Evolutionary conservation across 768 basidiomycete species (phyloP).

Genomic region (Lactarius tabidus): DNA sequence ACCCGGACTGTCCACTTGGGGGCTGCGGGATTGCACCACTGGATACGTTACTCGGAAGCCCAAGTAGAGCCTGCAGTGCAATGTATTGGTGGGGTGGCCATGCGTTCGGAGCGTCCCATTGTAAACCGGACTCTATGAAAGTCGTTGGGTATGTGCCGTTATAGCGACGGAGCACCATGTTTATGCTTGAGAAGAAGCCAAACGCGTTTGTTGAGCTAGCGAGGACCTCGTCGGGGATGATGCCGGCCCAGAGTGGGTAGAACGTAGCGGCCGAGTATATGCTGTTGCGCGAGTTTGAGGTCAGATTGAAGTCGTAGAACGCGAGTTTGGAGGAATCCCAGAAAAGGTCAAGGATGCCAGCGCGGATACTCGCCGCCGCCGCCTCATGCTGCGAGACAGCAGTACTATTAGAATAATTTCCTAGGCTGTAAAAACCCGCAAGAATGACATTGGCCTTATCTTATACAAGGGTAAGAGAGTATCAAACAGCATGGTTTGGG

Average conservation of each 20-base stretch:
- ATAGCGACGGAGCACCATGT: conserved; percentile 78
- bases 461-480: conserved; percentile 29
- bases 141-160: conserved; percentile 84
- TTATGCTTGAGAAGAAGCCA: conserved; percentile 65
- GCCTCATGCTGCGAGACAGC: conserved; percentile 48
- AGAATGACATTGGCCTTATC: conserved; percentile 62
- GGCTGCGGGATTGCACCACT: conserved; percentile 51
- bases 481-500: conserved; percentile 8
- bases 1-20: conserved; percentile 50
- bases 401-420: conserved; percentile 34
- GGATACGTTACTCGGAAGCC: conserved; percentile 70
- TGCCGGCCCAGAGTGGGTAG: conserved; percentile 85
- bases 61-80: conserved; percentile 66
- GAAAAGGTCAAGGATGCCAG: conserved; percentile 76
- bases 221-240: conserved; percentile 70
- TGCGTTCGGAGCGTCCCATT: conserved; percentile 88
- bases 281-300: conserved; percentile 55
- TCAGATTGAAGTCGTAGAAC: conserved; percentile 88
- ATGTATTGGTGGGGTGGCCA: conserved; percentile 91
- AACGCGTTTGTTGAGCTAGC: conserved; percentile 57
- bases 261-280: conserved; percentile 74
- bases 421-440: conserved; percentile 53
- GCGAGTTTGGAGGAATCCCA: conserved; percentile 83
- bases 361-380: conserved; percentile 54
- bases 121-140: conserved; percentile 71